phyloP scores from a whole-genome alignment of 1,139 yeast genomes.

The Suhomyces choctaworum region DNA sequence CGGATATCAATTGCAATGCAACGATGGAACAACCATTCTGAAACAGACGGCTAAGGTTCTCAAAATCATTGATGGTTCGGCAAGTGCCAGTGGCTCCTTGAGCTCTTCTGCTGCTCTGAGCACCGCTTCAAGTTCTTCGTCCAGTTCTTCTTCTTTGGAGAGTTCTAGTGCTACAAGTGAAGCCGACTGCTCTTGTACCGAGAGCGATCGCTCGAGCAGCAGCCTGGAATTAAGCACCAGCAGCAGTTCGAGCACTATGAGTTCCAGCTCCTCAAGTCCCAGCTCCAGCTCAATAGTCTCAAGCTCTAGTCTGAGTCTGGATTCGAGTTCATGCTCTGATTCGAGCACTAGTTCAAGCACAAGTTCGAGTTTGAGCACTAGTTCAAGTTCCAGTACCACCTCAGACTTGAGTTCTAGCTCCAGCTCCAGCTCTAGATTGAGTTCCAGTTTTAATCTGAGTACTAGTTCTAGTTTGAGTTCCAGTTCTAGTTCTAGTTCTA shows the following conservation, averaged over 20 bases:
- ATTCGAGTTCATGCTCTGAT: neutral
- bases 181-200: too few species aligned
- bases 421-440: neutral
- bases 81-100: conserved; percentile 3
- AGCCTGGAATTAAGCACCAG: too few species aligned
- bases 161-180: neutral
- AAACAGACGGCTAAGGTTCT: conserved; percentile 12
- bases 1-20: conserved; percentile 17
- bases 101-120: conserved; percentile 1
- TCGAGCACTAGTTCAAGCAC: neutral
- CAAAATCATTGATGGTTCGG: conserved; percentile 15
- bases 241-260: too few species aligned
- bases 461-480: too few species aligned
- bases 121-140: neutral
- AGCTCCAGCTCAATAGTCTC: neutral
- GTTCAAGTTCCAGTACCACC: neutral
- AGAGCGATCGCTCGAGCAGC: too few species aligned
- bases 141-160: neutral
- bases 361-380: neutral
- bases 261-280: too few species aligned
- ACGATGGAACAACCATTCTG: conserved; percentile 15
- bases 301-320: neutral
- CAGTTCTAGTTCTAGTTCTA: too few species aligned
- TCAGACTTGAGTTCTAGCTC: neutral
- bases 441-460: neutral